Evolutionary conservation across 176 grass and related monocot species (phyloP), one percentile per base, ranked within the genome.

Genomic region (Chrysopogon serrulatus): DNA sequence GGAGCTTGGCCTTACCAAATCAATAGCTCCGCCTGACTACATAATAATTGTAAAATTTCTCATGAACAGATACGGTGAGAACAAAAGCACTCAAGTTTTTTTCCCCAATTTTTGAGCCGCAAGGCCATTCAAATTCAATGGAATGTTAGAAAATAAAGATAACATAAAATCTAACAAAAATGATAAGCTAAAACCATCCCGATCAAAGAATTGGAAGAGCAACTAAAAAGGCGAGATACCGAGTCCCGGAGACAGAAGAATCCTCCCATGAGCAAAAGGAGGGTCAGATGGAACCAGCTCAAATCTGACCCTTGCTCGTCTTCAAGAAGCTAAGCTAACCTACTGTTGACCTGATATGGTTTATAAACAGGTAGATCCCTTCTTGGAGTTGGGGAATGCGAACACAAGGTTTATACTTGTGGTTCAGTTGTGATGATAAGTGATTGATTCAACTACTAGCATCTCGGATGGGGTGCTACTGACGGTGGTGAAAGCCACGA

Each of bases 361-460:
- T n/a, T 33, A 88, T 89, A 61, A 51, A 69, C 15, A 24, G 16
- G 23, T 49, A 85, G 84, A 90, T 90, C 77, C 82, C 79, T 89
- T 86, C 76, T 77, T 75, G 85, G 85, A 73, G 37, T 67, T 45
- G 82, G 85, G 84, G 71, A 85, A n/a, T n/a, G n/a, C n/a, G n/a
- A n/a, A n/a, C n/a, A n/a, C n/a, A n/a, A n/a, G n/a, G n/a, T n/a
- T n/a, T n/a, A n/a, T n/a, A n/a, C n/a, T n/a, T n/a, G n/a, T n/a
- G n/a, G n/a, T n/a, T n/a, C n/a, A n/a, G n/a, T n/a, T n/a, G n/a
- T n/a, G n/a, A n/a, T n/a, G n/a, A n/a, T n/a, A n/a, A n/a, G n/a
- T n/a, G n/a, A n/a, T n/a, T n/a, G n/a, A n/a, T n/a, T n/a, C n/a
- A n/a, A n/a, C n/a, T n/a, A n/a, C n/a, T n/a, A n/a, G n/a, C n/a